Conservation (phyloP, 2,329 filamentous ascomycete genomes). For the Anisogramma anomala region DNA sequence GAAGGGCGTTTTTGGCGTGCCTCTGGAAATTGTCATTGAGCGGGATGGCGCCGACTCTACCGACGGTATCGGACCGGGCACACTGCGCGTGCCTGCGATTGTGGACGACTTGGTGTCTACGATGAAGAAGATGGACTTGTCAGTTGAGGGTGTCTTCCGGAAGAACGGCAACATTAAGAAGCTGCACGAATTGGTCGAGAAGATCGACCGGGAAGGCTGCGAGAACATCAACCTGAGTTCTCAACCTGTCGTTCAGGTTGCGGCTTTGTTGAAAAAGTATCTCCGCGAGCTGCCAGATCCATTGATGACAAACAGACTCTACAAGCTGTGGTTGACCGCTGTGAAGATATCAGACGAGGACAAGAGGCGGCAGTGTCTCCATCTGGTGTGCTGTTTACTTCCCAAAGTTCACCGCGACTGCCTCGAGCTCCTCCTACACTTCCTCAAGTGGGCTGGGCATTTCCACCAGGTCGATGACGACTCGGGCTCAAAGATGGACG, state of each 20-base stretch:
- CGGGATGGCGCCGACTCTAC: slow-evolving; percentile 95
- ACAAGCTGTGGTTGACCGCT: slow-evolving; percentile 78
- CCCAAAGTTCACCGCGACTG: slow-evolving; percentile 89
- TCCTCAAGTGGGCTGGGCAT: slow-evolving; percentile 93
- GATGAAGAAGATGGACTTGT: slow-evolving; percentile 98
- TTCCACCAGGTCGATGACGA: slow-evolving; percentile 98
- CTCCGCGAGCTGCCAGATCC: slow-evolving; percentile 89
- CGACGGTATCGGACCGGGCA: slow-evolving; percentile 85
- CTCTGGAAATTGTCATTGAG: slow-evolving; percentile 79
- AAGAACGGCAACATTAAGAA: slow-evolving; percentile 99
- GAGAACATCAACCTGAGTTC: slow-evolving; percentile 77
- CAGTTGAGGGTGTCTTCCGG: slow-evolving; percentile 93
- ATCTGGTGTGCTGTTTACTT: slow-evolving; percentile 82
- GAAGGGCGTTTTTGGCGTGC: slow-evolving; percentile 87
- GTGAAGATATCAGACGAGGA: slow-evolving; percentile 78
- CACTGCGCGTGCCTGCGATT: slow-evolving; percentile 80
- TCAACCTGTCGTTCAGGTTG: slow-evolving; percentile 86
- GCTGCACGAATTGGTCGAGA: slow-evolving; percentile 71
- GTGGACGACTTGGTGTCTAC: slow-evolving; percentile 90
- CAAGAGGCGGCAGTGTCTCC: slow-evolving; percentile 72
- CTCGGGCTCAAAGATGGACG: slow-evolving; percentile 96
- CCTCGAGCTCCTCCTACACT: slow-evolving; percentile 88
- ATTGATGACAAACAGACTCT: slow-evolving; percentile 87
- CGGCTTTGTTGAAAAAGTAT: slow-evolving; percentile 89
- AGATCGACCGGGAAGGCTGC: slow-evolving; percentile 75